Base-by-base conservation (phyloP, 2,329 filamentous ascomycete species). In the Fusarium sacchari region DNA sequence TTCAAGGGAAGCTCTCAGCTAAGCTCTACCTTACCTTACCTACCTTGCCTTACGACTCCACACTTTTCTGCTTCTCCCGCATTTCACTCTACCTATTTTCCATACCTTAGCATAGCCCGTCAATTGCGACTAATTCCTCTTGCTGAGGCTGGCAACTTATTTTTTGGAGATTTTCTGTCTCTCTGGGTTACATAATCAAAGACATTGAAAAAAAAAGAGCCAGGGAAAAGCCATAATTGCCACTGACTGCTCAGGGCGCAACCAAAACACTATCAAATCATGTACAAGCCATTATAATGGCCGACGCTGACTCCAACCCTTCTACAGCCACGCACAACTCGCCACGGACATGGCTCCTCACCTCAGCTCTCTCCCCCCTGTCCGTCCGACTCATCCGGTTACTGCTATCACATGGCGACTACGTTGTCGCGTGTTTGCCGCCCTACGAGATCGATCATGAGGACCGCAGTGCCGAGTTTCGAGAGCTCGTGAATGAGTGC, bases 331-430 rank as follows among this genome's bases (percentile, higher is more conserved):
- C 89, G 28, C 89, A 91, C 81, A 92, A 91, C 79, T 91, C 89
- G 37, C 95, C 95, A 57, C 92, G 96, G 79, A 94, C 96, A 78
- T 98, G 96, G 96, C 91, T 99, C 80, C 86, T 99, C 74, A 97
- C 95, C 17, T 92, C 94, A 67, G 94, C 94, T 39, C 89, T 96
- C 68, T 96, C 94, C 40, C 94, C 96, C 18, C 89, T 98, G 72
- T 92, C 92, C 60, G 93, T 97, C 68, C 92, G 94, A 50, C 88
- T 98, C 65, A 93, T 94, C 60, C 91, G 93, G 61, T 90, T 94
- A 77, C 88, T 97, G 47, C 91, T 98, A 53, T 90, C 90, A n/a
- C 95, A 98, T 82, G 96, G 96, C 55, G 96, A 98, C 82, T 95
- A 93, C 80, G 93, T 97, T 52, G 92, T 96, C 53, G 93, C 94